Base-by-base conservation (phyloP, 2,329 filamentous ascomycete species). In the Claviceps paspali region DNA sequence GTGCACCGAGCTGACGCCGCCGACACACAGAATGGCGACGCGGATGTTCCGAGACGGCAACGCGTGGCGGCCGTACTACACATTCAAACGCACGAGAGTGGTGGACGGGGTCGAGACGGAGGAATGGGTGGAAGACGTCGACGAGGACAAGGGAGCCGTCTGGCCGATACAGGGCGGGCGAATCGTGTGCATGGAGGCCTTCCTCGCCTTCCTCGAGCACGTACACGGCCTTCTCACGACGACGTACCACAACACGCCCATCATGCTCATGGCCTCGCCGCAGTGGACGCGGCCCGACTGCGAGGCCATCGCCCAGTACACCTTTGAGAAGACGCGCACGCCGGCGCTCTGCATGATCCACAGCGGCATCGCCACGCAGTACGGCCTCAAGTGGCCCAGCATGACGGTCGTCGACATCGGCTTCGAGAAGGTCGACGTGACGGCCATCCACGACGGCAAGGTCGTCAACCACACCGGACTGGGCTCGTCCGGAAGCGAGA, bases 251-350 rank as follows among this genome's bases (percentile, higher is more conserved):
- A 95, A 95, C 62, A 95, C 88, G 0, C 87, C 91, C 2, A 84
- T 98, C 45, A 70, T 96, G 56, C 74, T 98, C 44, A 81, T 96
- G 59, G 74, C 82, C 6, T 83, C 93, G 48, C 87, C 91, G 4
- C 79, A 79, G 47, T 98, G 91, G 88, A 86, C 85, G 4, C 76
- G 82, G 7, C 79, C 81, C 43, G 86, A 95, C 57, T 80, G 80
- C 54, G 88, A 96, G 60, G 73, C 73, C 28, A 79, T 98, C 46
- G 82, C 87, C 11, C 84, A 91, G 44, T 98, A 94, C 64, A 76
- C 96, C 45, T 98, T 98, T 52, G 91, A 98, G 60, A 92, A 91
- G 61, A 94, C 93, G 54, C 91, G 88, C 63, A 91, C 85, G 0
- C 91, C 91, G 0, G 86, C 84, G 0, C 81, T 98, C 36, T 87